These are phyloP conservation scores for Ascochyta fabae DNA, from an alignment of 2,329 filamentous ascomycete genomes.

Conservation along the genomic window DNA sequence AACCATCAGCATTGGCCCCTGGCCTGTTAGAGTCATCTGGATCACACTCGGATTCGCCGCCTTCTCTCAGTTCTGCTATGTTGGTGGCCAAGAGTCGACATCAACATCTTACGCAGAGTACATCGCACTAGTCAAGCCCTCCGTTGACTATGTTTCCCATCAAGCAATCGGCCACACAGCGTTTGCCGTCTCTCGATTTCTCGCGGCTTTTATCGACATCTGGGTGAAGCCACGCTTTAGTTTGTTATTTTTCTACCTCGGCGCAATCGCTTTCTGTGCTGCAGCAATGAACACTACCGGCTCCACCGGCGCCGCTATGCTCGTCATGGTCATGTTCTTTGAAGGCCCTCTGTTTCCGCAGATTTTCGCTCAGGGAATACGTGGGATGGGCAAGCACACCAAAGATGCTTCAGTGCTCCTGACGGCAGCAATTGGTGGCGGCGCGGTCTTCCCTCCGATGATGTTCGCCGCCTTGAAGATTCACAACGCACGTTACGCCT, in stretches of 20 bases:
- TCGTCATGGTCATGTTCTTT: slow-evolving; percentile 63
- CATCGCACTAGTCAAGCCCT: slow-evolving; percentile 49
- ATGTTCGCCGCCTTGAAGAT: slow-evolving; percentile 54
- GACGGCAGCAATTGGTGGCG: slow-evolving; percentile 62
- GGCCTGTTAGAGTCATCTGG: slow-evolving; percentile 60
- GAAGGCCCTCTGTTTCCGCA: slow-evolving; percentile 67
- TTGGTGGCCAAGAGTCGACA: slow-evolving; percentile 65
- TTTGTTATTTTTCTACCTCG: slow-evolving; percentile 61
- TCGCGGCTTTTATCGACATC: slow-evolving; percentile 60
- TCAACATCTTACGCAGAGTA: slow-evolving; percentile 58
- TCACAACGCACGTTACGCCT: slow-evolving; percentile 55
- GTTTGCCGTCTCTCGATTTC: slow-evolving; percentile 65
- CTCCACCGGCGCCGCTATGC: slow-evolving; percentile 54
- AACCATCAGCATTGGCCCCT: slow-evolving; percentile 49
- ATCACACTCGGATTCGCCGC: slow-evolving; percentile 62
- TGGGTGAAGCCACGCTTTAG: slow-evolving; percentile 65
- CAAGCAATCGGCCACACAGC: slow-evolving; percentile 63
- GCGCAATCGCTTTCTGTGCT: slow-evolving; percentile 59
- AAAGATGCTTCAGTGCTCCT: slow-evolving; percentile 63
- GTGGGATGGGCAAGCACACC: slow-evolving; percentile 64
- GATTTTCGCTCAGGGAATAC: slow-evolving; percentile 64
- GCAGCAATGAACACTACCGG: slow-evolving; percentile 57
- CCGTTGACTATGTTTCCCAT: slow-evolving; percentile 50
- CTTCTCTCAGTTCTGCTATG: slow-evolving; percentile 65
- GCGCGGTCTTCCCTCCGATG: slow-evolving; percentile 62